Base-by-base conservation (phyloP, 176 grass and related monocot species). In the Avena sativa region DNA sequence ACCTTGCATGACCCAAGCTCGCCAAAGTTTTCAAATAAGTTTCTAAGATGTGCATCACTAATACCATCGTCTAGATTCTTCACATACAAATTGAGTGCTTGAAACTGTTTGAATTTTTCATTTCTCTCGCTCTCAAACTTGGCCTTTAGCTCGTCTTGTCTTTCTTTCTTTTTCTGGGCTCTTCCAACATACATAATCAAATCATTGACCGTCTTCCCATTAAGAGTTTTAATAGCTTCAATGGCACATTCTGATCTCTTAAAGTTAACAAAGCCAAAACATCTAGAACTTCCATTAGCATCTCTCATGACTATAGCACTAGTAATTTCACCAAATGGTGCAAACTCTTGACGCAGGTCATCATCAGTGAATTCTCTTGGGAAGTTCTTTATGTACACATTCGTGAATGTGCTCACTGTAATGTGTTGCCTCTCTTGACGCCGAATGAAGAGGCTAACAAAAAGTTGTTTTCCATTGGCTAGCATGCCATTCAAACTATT, bases 201-300 rank as follows among this genome's bases (percentile, higher is more conserved):
- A 75, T 80, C 81, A 23, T 80, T 2, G 1, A 92, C 71, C 3
- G 12, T 13, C 63, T 79, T 90, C 10, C 90, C 87, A 36, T 94
- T 88, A 8, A 83, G 48, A 44, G 60, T 92, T 56, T 52, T 26
- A 5, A 90, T 9, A n/a, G 90, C 90, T 17, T 75, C 63, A 2
- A 25, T 4, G 55, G 87, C 87, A 82, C 2, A 83, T 9, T 92
- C 87, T 40, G 81, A n/a, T 47, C 79, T 87, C 68, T 19, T 11
- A 69, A 88, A 94, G 77, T 94, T 94, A 11, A 92, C 81, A 60
- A 92, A 94, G 3, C 87, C 87, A 8, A 94, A 92, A 51, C 87
- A 71, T 71, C 40, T 92, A 0, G 90, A 94, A 21, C 47, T 55
- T 68, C 85, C 81, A 74, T 66, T 12, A 46, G 8, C 17, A 71